Conservation (phyloP, 495 filamentous ascomycete species). For the Tuber calosporum region DNA sequence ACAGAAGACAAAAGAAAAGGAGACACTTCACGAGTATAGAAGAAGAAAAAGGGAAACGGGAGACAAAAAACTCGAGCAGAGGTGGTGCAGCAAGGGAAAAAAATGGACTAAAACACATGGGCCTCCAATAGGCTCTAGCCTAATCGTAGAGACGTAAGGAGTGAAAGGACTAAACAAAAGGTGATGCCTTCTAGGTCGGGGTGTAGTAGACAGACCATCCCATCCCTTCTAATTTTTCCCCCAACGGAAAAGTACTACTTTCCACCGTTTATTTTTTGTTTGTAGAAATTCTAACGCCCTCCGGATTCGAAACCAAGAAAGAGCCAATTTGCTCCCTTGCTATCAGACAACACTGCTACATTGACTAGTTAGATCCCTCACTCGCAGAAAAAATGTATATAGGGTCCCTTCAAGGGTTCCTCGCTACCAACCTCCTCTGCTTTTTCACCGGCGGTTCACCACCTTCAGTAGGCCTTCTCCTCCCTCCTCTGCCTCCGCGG, state of each 20-base stretch:
- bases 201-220: not conserved
- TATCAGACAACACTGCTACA: not conserved
- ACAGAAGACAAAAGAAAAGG: not conserved
- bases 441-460: slow-evolving; percentile 39
- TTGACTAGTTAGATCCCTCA: not conserved
- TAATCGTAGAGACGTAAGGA: not conserved
- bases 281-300: not conserved
- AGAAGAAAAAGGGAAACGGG: not conserved
- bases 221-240: not conserved
- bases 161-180: not conserved
- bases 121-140: not conserved
- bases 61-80: not conserved
- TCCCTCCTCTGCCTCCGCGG: slow-evolving; percentile 32
- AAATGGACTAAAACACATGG: not conserved
- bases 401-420: slow-evolving; percentile 28
- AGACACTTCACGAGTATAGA: not conserved
- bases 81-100: not conserved
- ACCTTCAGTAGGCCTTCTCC: slow-evolving; percentile 26
- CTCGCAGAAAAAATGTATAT: not conserved
- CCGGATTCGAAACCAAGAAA: not conserved
- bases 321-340: not conserved
- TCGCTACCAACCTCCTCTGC: slow-evolving; percentile 41
- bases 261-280: not conserved
- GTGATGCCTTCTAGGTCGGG: not conserved
- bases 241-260: not conserved